These are phyloP conservation scores for Porphyridium purpureum DNA, from an alignment of 23 red algal species.

Conservation along the genomic window DNA sequence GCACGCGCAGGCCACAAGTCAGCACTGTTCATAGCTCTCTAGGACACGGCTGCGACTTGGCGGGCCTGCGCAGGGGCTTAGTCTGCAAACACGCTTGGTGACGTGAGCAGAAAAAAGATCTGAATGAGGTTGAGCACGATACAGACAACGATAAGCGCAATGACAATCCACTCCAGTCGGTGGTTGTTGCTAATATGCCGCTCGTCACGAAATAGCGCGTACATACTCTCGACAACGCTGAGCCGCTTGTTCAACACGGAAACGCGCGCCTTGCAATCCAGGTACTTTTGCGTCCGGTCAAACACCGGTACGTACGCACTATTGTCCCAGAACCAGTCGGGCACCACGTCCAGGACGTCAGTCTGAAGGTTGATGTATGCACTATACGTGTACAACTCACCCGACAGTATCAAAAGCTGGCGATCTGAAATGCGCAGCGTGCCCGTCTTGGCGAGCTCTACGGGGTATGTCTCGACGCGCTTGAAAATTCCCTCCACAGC, in stretches of 20 bases:
- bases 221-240: slow-evolving; percentile 11
- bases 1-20: too few species aligned
- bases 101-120: slow-evolving; percentile 4
- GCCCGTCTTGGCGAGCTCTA: slow-evolving; percentile 15
- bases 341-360: slow-evolving; percentile 25
- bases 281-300: slow-evolving; percentile 11
- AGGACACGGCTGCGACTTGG: too few species aligned
- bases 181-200: slow-evolving; percentile 18
- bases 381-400: slow-evolving; percentile 21
- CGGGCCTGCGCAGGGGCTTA: too few species aligned
- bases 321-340: slow-evolving; percentile 38
- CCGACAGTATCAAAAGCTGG: slow-evolving; percentile 17
- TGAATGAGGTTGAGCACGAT: slow-evolving; percentile 16
- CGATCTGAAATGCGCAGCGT: slow-evolving; percentile 16
- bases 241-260: slow-evolving; percentile 21
- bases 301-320: slow-evolving; percentile 19
- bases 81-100: too few species aligned
- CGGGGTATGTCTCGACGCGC: slow-evolving; percentile 11
- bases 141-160: slow-evolving; percentile 24
- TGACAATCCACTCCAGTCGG: slow-evolving; percentile 31
- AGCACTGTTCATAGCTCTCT: too few species aligned
- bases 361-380: slow-evolving; percentile 17
- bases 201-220: slow-evolving; percentile 26
- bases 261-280: slow-evolving; percentile 12
- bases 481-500: slow-evolving; percentile 21